Conservation (phyloP, 306 rosid genomes). For the Styphnolobium japonicum region DNA sequence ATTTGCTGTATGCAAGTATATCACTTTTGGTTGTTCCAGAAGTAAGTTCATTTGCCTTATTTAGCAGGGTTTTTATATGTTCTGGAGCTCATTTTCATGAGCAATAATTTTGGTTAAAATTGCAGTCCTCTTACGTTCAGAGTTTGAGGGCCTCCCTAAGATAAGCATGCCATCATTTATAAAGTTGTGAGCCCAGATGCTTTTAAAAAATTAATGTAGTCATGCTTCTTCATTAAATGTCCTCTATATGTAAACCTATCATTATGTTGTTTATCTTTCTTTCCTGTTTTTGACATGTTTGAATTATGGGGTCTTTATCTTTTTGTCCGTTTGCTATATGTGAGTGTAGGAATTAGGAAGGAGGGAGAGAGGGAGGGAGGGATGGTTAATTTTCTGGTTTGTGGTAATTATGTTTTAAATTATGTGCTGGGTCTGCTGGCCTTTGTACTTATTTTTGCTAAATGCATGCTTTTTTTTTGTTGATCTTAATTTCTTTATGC, state of each 20-base stretch:
- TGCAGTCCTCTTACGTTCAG: not conserved
- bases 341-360: not conserved
- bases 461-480: constrained; percentile 12
- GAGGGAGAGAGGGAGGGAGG: not conserved
- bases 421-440: not conserved
- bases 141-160: constrained; percentile 1
- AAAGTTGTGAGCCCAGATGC: not conserved
- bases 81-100: constrained; percentile 1
- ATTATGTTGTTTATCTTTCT: not conserved
- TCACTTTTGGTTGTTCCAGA: constrained; percentile 88
- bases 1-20: constrained; percentile 90
- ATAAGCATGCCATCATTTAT: not conserved
- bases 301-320: not conserved
- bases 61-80: constrained; percentile 18
- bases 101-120: not conserved
- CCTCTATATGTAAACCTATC: not conserved
- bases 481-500: constrained; percentile 2
- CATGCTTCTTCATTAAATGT: not conserved
- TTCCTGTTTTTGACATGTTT: not conserved
- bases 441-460: not conserved
- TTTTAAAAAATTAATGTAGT: not conserved
- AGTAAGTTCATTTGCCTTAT: constrained; percentile 51
- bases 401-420: not conserved
- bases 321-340: not conserved
- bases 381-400: not conserved